Evolutionary conservation across 208 protist species (phyloP).

Genomic region (Histomonas meleagridis): DNA sequence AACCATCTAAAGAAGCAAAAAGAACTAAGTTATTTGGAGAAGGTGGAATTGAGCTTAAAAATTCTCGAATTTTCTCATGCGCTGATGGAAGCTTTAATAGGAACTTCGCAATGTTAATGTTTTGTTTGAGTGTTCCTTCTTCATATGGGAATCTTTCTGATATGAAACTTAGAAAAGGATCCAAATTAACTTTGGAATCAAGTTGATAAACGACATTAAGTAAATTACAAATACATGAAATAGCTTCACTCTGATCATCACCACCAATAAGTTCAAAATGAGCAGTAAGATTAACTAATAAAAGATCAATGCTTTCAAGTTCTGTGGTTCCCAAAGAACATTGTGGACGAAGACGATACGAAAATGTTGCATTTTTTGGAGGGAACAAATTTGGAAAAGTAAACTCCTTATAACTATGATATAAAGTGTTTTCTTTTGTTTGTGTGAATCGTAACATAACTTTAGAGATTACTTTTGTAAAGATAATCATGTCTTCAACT

Average conservation of each 20-base stretch:
- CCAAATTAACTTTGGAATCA: neutral
- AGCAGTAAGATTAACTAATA: neutral
- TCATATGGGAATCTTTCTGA: neutral
- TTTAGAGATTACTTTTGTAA: neutral
- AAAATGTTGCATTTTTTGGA: neutral
- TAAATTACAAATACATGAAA: neutral
- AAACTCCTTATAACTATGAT: neutral
- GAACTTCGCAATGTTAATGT: neutral
- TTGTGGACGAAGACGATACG: neutral
- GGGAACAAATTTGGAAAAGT: neutral
- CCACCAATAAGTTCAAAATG: neutral
- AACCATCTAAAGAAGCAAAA: neutral
- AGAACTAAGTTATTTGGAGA: neutral
- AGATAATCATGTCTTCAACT: neutral
- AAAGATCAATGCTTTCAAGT: neutral
- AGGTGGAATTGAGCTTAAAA: neutral
- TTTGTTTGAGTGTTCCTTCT: neutral
- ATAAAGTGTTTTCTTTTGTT: neutral
- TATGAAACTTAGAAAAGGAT: constrained; percentile 6
- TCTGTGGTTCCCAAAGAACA: neutral
- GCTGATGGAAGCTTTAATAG: neutral
- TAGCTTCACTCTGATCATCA: neutral
- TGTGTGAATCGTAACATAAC: neutral
- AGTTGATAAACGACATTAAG: neutral
- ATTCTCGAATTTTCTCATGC: neutral